Conservation (phyloP, 768 basidiomycete genomes). For the Lactifluus piperatus region DNA sequence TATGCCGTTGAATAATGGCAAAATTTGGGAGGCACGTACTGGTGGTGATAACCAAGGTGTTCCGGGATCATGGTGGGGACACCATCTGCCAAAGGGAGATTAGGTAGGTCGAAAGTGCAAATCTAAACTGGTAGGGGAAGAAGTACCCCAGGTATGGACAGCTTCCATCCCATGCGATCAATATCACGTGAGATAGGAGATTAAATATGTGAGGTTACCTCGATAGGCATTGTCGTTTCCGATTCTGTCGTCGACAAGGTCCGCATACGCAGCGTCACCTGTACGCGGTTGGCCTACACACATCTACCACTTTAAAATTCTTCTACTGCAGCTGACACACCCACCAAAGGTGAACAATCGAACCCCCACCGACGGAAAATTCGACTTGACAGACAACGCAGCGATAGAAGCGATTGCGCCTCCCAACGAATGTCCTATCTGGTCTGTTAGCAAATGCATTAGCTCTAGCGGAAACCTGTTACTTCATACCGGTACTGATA, state of each 20-base stretch:
- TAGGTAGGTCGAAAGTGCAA: neutral
- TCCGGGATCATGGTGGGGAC: slow-evolving; percentile 43
- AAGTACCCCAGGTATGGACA: slow-evolving; percentile 37
- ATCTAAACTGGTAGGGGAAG: neutral
- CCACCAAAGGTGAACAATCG: slow-evolving; percentile 40
- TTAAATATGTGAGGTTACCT: slow-evolving; percentile 23
- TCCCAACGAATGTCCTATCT: slow-evolving; percentile 23
- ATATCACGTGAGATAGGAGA: neutral
- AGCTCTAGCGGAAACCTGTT: neutral
- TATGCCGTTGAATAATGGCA: neutral
- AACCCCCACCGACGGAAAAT: slow-evolving; percentile 15
- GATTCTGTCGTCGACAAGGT: slow-evolving; percentile 32
- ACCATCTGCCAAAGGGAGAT: slow-evolving; percentile 30
- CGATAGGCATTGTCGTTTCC: slow-evolving; percentile 35
- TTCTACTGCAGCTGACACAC: neutral
- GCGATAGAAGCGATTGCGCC: slow-evolving; percentile 23
- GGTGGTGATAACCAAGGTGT: slow-evolving; percentile 40
- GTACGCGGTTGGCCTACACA: slow-evolving; percentile 41
- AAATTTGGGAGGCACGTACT: slow-evolving; percentile 22
- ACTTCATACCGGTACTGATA: slow-evolving; percentile 16
- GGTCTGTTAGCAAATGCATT: neutral
- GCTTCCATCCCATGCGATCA: slow-evolving; percentile 23
- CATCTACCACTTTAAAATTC: neutral
- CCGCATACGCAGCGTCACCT: slow-evolving; percentile 35
- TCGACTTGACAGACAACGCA: slow-evolving; percentile 18